Conservation (phyloP, 768 basidiomycete species). For the Pleurotus djamor region DNA sequence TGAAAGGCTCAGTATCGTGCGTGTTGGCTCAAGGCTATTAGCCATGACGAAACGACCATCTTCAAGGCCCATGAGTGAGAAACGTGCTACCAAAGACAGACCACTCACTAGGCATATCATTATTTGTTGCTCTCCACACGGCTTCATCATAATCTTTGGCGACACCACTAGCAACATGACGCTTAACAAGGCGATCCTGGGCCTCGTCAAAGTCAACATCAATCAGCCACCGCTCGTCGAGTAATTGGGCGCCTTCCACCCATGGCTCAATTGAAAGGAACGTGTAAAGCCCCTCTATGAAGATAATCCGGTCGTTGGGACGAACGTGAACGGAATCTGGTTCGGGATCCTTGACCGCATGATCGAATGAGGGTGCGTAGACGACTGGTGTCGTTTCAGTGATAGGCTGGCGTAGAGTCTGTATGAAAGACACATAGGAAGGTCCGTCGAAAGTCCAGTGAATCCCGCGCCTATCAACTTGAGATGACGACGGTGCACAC, state of each 20-base stretch:
- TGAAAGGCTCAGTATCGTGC: conserved; percentile 32
- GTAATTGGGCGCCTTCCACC: conserved; percentile 54
- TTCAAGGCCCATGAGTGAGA: conserved; percentile 14
- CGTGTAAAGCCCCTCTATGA: conserved; percentile 91
- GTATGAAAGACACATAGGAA: conserved; percentile 71
- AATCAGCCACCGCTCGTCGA: conserved; percentile 84
- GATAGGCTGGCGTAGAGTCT: conserved; percentile 39
- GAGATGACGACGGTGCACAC: conserved; percentile 48
- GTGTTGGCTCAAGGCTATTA: conserved; percentile 45
- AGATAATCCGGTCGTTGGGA: conserved; percentile 65
- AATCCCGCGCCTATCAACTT: conserved; percentile 55
- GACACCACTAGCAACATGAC: conserved; percentile 81
- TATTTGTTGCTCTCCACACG: conserved; percentile 67
- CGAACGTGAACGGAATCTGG: conserved; percentile 55
- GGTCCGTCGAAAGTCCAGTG: conserved; percentile 90
- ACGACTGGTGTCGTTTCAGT: conserved; percentile 24
- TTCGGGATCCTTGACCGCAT: conserved; percentile 83
- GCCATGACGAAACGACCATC: conserved; percentile 43
- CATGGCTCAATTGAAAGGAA: conserved; percentile 76
- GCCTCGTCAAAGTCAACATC: conserved; percentile 56
- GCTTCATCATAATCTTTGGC: conserved; percentile 65
- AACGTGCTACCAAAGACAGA: not conserved
- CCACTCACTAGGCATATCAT: conserved; percentile 70
- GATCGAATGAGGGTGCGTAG: conserved; percentile 83
- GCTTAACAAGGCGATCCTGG: conserved; percentile 54